Base-by-base conservation (phyloP, 306 rosid genomes). In the Dryas alaskensis region DNA sequence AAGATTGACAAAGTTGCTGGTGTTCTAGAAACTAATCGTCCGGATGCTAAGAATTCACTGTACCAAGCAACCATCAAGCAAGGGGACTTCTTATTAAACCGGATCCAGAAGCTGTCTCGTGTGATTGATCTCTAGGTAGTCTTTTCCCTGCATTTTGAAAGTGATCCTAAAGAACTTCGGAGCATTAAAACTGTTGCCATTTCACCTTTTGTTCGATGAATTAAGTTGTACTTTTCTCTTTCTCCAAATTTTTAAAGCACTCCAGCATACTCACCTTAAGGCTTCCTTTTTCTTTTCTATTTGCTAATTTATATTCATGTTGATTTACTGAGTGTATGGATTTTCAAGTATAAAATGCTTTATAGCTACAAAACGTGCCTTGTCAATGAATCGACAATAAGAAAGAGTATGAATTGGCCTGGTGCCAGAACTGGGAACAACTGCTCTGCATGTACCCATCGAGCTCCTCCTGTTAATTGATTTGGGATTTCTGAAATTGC, bases 31-130 rank as follows among this genome's bases (percentile, higher is more conserved):
- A 92, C 99, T 7, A 90, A 90, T 62, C 92, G 99, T 7, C 99
- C 98, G 0, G 98, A 92, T 84, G 91, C 99, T 5, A 95, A 95
- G 84, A 95, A 90, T 73, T 97, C 97, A 43, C 92, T 95, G 52
- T 95, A 95, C 83, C 99, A 95, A 75, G 92, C 99, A 68, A 95
- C 98, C 19, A 95, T 95, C 77, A 92, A 90, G 87, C 99, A 92
- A 81, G 98, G 99, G n/a, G 99, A 95, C 81, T 92, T 95, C 89
- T 76, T 95, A 13, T 77, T 92, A 77, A 95, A 95, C 79, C 84
- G 98, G 78, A 90, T 95, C 77, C 98, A 95, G 85, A 95, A 95
- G 73, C 74, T 95, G 74, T 95, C 99, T 6, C 96, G 98, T 51
- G 99, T 92, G 51, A 92, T 92, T 40, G 98, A 92, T 85, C 89